A percentile compares a stretch with the other conserved stretches of the same genome.
These are phyloP conservation scores for Stereocaulon alpinum DNA, from an alignment of 495 filamentous ascomycete species.

Conservation along the genomic window DNA sequence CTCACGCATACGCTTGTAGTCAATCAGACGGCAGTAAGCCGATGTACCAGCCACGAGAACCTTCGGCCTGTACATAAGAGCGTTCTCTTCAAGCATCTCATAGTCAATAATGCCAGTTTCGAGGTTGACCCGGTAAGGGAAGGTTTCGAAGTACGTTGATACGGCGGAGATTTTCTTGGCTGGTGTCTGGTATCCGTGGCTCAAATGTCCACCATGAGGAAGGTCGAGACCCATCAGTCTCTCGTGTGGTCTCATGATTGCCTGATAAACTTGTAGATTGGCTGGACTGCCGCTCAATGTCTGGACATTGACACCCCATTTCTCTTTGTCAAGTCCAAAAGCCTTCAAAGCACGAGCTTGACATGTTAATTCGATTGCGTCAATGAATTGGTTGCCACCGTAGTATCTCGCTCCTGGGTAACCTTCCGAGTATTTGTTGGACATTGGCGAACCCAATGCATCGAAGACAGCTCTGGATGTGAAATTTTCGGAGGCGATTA, in stretches of 20 bases:
- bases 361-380: slow-evolving; percentile 90
- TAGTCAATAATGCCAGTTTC: slow-evolving; percentile 98
- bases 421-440: slow-evolving; percentile 99
- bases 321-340: slow-evolving; percentile 72
- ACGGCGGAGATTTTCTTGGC: slow-evolving; percentile 86
- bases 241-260: slow-evolving; percentile 90
- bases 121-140: slow-evolving; percentile 83
- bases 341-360: slow-evolving; percentile 90
- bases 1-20: slow-evolving; percentile 93
- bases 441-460: slow-evolving; percentile 82
- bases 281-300: slow-evolving; percentile 76
- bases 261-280: slow-evolving; percentile 98
- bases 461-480: slow-evolving; percentile 84
- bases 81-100: slow-evolving; percentile 82
- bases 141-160: slow-evolving; percentile 90
- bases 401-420: slow-evolving; percentile 99
- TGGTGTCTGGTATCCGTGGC: slow-evolving; percentile 95
- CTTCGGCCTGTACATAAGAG: slow-evolving; percentile 91
- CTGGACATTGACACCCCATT: slow-evolving; percentile 99
- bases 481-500: slow-evolving; percentile 92
- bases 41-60: slow-evolving; percentile 93
- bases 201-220: slow-evolving; percentile 95
- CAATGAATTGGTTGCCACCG: slow-evolving; percentile 98
- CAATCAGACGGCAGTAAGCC: slow-evolving; percentile 96
- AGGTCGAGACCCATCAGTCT: slow-evolving; percentile 96